Evolutionary conservation across 441 rosid genomes (phyloP).

Genomic region (Rhodomyrtus psidioides): DNA sequence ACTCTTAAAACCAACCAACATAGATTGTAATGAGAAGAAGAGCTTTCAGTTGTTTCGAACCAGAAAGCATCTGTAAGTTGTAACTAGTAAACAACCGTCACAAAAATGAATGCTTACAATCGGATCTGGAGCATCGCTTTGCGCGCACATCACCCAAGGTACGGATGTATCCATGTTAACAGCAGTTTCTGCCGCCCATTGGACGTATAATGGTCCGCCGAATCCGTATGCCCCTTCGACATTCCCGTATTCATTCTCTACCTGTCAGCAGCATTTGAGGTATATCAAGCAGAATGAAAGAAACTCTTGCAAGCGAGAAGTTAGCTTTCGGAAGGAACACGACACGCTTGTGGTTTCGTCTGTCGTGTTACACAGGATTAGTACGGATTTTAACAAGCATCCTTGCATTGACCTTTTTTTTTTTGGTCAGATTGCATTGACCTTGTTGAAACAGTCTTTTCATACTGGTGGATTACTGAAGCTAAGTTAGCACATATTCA

Average conservation of each 20-base stretch:
- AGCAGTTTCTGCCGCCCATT: conserved; percentile 66
- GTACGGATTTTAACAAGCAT: background rate
- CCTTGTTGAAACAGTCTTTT: background rate
- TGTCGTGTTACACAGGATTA: background rate
- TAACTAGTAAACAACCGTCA: background rate
- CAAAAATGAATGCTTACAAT: conserved; percentile 21
- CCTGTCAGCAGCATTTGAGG: conserved; percentile 22
- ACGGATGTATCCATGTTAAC: conserved; percentile 45
- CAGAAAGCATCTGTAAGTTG: background rate
- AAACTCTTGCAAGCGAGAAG: background rate
- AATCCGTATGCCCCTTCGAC: conserved; percentile 52
- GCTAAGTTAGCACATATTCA: background rate
- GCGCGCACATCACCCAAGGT: conserved; percentile 71
- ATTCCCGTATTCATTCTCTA: conserved; percentile 59
- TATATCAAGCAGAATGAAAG: background rate
- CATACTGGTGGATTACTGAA: background rate
- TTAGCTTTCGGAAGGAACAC: background rate
- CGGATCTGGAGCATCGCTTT: conserved; percentile 63
- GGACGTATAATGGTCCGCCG: conserved; percentile 39
- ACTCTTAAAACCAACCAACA: background rate
- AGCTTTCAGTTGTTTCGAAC: background rate
- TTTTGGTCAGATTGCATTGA: too few relatives aligned
- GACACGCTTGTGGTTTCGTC: background rate
- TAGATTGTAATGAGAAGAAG: background rate
- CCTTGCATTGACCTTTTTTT: background rate